Evolutionary conservation across 768 basidiomycete species (phyloP).

Genomic region (Sutorius australiensis): DNA sequence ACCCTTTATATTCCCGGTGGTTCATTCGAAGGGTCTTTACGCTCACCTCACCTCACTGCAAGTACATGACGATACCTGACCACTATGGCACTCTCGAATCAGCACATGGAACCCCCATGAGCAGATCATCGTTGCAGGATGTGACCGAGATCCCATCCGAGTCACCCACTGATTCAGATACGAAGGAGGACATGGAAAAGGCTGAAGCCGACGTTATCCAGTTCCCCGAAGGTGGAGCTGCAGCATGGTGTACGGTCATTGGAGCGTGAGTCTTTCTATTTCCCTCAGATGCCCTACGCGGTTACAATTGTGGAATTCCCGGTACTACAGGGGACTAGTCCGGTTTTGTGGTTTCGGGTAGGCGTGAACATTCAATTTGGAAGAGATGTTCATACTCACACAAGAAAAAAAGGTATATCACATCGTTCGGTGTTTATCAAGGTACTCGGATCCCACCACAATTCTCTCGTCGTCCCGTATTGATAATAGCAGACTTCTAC

Average conservation of each 20-base stretch:
- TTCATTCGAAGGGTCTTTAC: no score
- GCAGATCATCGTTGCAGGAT: neutral
- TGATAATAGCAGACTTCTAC: conserved; percentile 34
- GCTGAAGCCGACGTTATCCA: neutral
- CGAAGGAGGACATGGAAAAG: conserved; percentile 1
- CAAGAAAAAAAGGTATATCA: conserved; percentile 23
- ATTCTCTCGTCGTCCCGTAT: neutral
- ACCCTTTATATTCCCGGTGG: neutral
- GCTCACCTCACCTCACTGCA: no score
- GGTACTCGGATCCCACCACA: conserved; percentile 12
- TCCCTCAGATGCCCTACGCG: neutral
- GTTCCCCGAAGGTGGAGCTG: conserved; percentile 29
- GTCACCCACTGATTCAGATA: neutral
- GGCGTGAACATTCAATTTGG: neutral
- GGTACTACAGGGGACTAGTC: conserved; percentile 25
- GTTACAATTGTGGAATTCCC: neutral
- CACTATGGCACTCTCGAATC: neutral
- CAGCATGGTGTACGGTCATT: conserved; percentile 24
- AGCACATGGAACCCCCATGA: conserved; percentile 4
- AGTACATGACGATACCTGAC: neutral
- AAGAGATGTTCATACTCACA: neutral
- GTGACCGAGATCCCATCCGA: neutral
- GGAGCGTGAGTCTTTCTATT: conserved; percentile 18
- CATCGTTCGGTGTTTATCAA: conserved; percentile 42
- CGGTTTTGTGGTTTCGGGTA: conserved; percentile 35